Percentiles rank a stretch among this genome's conserved stretches.
Conservation (phyloP, 2,329 filamentous ascomycete species). For the Trichoderma harzianum region DNA sequence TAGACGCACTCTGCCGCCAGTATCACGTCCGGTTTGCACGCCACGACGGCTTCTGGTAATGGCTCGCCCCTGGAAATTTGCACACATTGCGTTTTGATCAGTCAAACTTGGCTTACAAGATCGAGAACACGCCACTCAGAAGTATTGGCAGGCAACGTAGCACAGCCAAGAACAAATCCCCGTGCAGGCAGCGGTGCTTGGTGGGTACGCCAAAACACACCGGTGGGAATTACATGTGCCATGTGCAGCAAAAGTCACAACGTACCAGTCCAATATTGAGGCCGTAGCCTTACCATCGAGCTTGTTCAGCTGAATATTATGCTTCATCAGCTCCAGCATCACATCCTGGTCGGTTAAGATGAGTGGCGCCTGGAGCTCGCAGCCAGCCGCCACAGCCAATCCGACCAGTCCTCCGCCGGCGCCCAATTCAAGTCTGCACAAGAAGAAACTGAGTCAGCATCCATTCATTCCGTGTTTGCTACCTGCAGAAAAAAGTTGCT, state of each 20-base stretch:
- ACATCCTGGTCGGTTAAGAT: slow-evolving; percentile 82
- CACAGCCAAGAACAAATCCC: not conserved
- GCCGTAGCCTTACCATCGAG: slow-evolving; percentile 62
- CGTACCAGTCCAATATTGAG: slow-evolving; percentile 76
- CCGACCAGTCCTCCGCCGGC: slow-evolving; percentile 88
- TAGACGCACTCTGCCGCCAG: slow-evolving; percentile 97
- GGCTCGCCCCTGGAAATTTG: slow-evolving; percentile 53
- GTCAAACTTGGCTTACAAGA: not conserved
- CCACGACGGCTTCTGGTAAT: slow-evolving; percentile 50
- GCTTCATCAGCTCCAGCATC: slow-evolving; percentile 82
- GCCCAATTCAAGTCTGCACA: slow-evolving; percentile 76
- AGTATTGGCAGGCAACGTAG: slow-evolving; percentile 1
- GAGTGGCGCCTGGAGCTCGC: slow-evolving; percentile 52
- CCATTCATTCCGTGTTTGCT: not conserved
- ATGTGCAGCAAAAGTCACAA: slow-evolving; percentile 21
- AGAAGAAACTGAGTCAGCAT: slow-evolving; percentile 11
- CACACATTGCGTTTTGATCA: slow-evolving; percentile 1
- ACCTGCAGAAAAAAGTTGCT: not conserved
- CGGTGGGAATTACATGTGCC: not conserved
- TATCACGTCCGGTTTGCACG: slow-evolving; percentile 69
- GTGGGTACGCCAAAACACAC: not conserved
- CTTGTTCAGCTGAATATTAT: slow-evolving; percentile 80
- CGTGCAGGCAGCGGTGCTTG: not conserved
- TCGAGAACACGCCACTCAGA: not conserved
- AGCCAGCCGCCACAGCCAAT: slow-evolving; percentile 57